Percentiles rank a stretch among this genome's conserved stretches.
Evolutionary conservation across 768 basidiomycete species (phyloP).

Genomic region (Thelephora ganbajun): DNA sequence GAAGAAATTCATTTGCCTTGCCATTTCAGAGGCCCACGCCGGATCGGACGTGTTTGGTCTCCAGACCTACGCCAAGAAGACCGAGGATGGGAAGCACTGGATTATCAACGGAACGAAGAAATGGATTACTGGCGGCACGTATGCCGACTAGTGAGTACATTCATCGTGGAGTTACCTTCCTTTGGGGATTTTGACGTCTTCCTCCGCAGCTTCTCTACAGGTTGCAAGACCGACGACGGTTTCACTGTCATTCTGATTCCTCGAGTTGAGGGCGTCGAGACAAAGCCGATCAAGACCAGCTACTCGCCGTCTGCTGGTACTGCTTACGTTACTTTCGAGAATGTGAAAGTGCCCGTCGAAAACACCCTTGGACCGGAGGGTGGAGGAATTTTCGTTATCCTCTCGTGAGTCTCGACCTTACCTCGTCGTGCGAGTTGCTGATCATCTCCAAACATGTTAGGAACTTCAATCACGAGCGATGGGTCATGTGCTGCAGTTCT

Average conservation of each 20-base stretch:
- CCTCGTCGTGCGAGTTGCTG: neutral
- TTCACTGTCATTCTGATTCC: slow-evolving; percentile 83
- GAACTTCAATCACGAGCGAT: slow-evolving; percentile 93
- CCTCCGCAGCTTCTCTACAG: slow-evolving; percentile 65
- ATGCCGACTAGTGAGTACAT: slow-evolving; percentile 18
- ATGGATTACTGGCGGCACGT: slow-evolving; percentile 75
- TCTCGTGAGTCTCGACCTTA: slow-evolving; percentile 23
- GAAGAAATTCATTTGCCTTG: slow-evolving; percentile 76
- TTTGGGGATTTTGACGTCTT: neutral
- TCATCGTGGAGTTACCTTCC: no score
- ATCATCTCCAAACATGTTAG: slow-evolving; percentile 19
- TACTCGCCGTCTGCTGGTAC: slow-evolving; percentile 86
- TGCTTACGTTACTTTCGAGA: slow-evolving; percentile 68
- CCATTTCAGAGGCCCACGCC: slow-evolving; percentile 82
- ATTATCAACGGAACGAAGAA: slow-evolving; percentile 82
- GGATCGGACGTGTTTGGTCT: slow-evolving; percentile 77
- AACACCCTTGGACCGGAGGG: slow-evolving; percentile 78
- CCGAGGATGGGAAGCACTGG: slow-evolving; percentile 72
- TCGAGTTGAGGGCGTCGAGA: slow-evolving; percentile 69
- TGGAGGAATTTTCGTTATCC: slow-evolving; percentile 51
- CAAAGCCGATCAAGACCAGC: slow-evolving; percentile 78
- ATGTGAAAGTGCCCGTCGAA: slow-evolving; percentile 75
- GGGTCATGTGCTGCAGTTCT: slow-evolving; percentile 76
- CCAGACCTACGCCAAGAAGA: slow-evolving; percentile 65
- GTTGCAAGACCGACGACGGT: slow-evolving; percentile 58